Percentiles rank a stretch among this genome's conserved stretches.
phyloP scores from a whole-genome alignment of 371 early-diverging fungal species.

The Actinomortierella wolfii region DNA sequence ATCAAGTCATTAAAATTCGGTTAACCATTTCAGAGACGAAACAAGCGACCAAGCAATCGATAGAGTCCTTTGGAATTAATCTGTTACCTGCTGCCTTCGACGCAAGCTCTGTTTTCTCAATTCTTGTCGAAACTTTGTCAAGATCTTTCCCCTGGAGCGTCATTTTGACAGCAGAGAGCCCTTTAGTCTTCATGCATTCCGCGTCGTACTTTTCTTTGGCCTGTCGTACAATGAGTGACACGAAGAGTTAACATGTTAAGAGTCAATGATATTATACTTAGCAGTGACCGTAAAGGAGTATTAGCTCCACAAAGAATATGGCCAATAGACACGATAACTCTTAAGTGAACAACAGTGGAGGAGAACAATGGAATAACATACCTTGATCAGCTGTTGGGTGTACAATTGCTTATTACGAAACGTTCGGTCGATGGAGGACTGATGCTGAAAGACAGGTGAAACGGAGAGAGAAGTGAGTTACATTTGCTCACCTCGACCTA shows the following conservation, averaged over 20 bases:
- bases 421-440: conserved; percentile 58
- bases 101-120: conserved; percentile 42
- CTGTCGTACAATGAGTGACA: conserved; percentile 36
- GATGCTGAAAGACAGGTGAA: conserved; percentile 33
- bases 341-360: not conserved
- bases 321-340: too few relatives aligned
- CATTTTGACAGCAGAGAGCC: conserved; percentile 29
- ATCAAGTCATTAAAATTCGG: too few relatives aligned
- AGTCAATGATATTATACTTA: not conserved
- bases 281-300: too few relatives aligned
- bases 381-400: conserved; percentile 50
- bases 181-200: conserved; percentile 50
- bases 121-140: conserved; percentile 35
- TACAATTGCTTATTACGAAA: conserved; percentile 59
- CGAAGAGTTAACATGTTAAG: not conserved
- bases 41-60: too few relatives aligned
- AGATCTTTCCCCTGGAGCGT: conserved; percentile 39
- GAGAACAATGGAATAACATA: conserved; percentile 6
- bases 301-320: too few relatives aligned
- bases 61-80: too few relatives aligned
- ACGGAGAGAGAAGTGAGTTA: not conserved
- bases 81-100: conserved; percentile 37
- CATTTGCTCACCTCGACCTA: too few relatives aligned
- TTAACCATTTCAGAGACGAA: too few relatives aligned
- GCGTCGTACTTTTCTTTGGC: conserved; percentile 74